phyloP scores from a whole-genome alignment of 257 asterid species.

The Solanum phureja region DNA sequence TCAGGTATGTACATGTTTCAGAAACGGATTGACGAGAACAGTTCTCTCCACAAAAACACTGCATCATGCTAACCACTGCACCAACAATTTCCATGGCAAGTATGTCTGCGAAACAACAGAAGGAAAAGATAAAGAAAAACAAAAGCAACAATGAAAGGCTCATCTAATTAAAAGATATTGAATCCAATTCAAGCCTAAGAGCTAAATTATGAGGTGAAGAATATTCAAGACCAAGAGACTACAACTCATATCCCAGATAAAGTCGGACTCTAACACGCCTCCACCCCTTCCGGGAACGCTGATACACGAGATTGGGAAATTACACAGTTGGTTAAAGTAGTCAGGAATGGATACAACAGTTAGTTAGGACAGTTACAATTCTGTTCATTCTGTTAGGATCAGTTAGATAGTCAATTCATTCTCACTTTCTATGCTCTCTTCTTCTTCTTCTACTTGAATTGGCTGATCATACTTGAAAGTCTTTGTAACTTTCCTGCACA shows the following conservation, averaged over 20 bases:
- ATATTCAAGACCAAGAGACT: neutral
- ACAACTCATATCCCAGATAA: neutral
- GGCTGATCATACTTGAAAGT: too few species aligned
- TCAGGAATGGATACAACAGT: neutral
- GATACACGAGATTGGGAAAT: neutral
- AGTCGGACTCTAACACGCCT: neutral
- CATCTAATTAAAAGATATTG: neutral
- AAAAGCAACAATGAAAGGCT: neutral
- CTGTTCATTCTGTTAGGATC: neutral
- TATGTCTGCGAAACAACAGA: neutral
- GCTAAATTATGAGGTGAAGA: neutral
- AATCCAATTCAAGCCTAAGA: neutral
- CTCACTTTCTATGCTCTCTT: neutral
- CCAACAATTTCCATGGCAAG: conserved; percentile 4
- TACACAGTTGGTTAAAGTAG: neutral
- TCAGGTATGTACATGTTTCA: neutral
- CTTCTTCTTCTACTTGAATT: too few species aligned
- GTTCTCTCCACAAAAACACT: conserved; percentile 6
- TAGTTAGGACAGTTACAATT: too few species aligned
- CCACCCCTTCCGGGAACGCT: neutral
- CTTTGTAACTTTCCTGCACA: too few species aligned
- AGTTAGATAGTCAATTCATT: neutral
- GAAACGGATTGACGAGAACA: neutral
- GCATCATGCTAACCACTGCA: conserved; percentile 4
- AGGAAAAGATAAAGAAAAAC: neutral